phyloP scores from a whole-genome alignment of 805 yeast species.

The Schizosaccharomyces osmophilus region DNA sequence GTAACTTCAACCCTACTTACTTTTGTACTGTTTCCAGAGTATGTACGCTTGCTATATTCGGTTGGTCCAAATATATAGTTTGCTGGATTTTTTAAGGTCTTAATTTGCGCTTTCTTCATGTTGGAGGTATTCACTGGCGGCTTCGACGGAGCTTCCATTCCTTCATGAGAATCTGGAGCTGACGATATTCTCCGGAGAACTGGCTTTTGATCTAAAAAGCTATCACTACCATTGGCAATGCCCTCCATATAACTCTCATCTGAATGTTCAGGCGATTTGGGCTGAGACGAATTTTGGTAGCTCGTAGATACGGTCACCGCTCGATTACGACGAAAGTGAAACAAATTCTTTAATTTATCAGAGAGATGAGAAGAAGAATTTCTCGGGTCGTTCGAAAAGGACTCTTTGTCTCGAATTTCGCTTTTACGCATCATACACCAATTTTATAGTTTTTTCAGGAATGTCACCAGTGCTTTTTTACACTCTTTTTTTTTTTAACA shows the following conservation, averaged over 20 bases:
- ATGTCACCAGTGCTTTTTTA: too few species aligned
- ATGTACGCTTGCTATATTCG: slow-evolving; percentile 22
- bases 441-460: too few species aligned
- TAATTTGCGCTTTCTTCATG: not conserved
- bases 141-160: not conserved
- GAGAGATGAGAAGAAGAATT: slow-evolving; percentile 9
- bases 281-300: not conserved
- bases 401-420: not conserved
- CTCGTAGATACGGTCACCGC: not conserved
- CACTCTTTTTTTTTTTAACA: too few species aligned
- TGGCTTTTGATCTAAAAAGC: not conserved
- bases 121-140: not conserved
- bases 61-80: slow-evolving; percentile 3
- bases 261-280: not conserved
- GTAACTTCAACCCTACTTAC: slow-evolving; percentile 57
- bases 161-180: not conserved
- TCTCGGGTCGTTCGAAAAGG: not conserved
- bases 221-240: not conserved
- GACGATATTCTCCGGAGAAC: not conserved
- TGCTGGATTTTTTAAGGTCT: not conserved
- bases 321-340: slow-evolving; percentile 9
- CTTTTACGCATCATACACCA: not conserved
- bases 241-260: too few species aligned
- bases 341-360: slow-evolving; percentile 13
- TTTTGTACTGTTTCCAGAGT: slow-evolving; percentile 51